Conservation (phyloP, 2,329 filamentous ascomycete genomes). For the Keithomyces neogunnii region DNA sequence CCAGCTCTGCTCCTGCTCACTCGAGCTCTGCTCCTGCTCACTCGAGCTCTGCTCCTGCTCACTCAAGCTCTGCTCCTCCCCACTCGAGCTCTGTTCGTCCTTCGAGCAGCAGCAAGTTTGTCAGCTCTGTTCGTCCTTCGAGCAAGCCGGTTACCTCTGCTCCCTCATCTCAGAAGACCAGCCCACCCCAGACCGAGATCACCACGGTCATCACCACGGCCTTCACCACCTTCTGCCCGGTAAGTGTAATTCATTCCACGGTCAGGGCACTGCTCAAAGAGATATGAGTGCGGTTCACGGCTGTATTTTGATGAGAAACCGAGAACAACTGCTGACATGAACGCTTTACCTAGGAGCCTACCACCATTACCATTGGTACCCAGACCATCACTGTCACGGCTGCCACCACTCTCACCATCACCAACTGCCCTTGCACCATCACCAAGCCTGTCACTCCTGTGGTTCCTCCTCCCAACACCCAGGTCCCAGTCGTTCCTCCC, state of each 20-base stretch:
- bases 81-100: background rate
- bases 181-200: constrained; percentile 11
- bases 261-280: background rate
- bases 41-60: background rate
- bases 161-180: background rate
- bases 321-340: background rate
- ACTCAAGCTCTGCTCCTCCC: background rate
- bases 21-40: no score
- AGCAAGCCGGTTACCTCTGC: background rate
- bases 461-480: constrained; percentile 4
- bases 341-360: constrained; percentile 12
- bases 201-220: constrained; percentile 29
- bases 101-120: no score
- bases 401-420: constrained; percentile 35
- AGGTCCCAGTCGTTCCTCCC: background rate
- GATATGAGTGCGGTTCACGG: background rate
- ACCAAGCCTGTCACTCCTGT: constrained; percentile 15
- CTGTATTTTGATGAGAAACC: background rate
- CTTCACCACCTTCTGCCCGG: constrained; percentile 36
- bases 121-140: background rate
- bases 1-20: no score
- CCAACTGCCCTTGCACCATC: constrained; percentile 39
- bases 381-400: constrained; percentile 36
- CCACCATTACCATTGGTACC: constrained; percentile 28
- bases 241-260: constrained; percentile 16